Conservation (phyloP, 352 stramenopile genomes). For the Albugo candida region DNA sequence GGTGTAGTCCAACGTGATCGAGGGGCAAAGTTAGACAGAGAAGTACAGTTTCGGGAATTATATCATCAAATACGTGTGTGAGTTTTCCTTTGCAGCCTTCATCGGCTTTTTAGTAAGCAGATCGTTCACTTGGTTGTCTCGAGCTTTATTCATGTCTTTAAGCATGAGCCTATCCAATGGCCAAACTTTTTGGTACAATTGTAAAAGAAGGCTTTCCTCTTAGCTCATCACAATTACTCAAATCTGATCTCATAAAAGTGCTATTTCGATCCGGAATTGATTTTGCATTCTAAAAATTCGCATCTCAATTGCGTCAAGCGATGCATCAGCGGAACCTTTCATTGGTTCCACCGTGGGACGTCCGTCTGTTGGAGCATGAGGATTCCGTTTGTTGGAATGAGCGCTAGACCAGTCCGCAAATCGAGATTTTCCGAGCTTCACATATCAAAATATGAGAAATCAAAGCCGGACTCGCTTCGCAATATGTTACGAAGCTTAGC, state of each 20-base stretch:
- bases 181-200: conserved; percentile 56
- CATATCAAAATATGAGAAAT: too few species aligned
- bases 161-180: conserved; percentile 32
- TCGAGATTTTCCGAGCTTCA: too few species aligned
- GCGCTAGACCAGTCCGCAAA: too few species aligned
- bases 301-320: conserved; percentile 27
- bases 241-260: conserved; percentile 13
- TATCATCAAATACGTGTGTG: conserved; percentile 16
- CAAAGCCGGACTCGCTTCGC: too few species aligned
- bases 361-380: too few species aligned
- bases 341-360: too few species aligned
- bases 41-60: neutral
- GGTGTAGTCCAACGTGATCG: conserved; percentile 28
- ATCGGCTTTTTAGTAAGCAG: conserved; percentile 48
- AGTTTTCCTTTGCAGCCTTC: conserved; percentile 46
- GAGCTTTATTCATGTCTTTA: neutral
- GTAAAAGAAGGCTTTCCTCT: conserved; percentile 38
- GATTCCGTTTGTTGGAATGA: too few species aligned
- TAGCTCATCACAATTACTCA: too few species aligned
- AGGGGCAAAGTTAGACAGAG: conserved; percentile 5
- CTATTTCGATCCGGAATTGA: conserved; percentile 19
- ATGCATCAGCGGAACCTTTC: conserved; percentile 3
- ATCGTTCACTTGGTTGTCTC: too few species aligned
- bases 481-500: too few species aligned
- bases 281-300: conserved; percentile 48